These are phyloP conservation scores for Chaetothyriales sp. DNA, from an alignment of 2,329 filamentous ascomycete species.

Conservation along the genomic window DNA sequence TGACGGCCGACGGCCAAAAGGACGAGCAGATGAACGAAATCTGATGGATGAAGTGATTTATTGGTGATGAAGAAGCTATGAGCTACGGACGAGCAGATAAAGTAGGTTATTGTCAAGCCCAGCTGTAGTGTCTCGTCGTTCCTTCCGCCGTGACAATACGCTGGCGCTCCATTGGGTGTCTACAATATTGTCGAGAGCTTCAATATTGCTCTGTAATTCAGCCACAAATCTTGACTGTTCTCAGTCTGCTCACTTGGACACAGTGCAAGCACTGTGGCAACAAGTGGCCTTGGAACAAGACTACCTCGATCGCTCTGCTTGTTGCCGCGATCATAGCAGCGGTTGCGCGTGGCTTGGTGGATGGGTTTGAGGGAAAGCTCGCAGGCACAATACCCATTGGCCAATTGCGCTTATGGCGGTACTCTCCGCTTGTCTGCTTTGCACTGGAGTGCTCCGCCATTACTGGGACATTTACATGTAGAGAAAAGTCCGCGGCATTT, in stretches of 20 bases:
- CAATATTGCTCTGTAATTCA: slow-evolving; percentile 43
- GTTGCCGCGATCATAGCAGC: slow-evolving; percentile 46
- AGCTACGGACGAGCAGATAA: too few species aligned
- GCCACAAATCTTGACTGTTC: slow-evolving; percentile 40
- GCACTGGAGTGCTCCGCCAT: slow-evolving; percentile 52
- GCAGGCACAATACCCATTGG: slow-evolving; percentile 39
- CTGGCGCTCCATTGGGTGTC: slow-evolving; percentile 52
- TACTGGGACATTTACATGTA: slow-evolving; percentile 57
- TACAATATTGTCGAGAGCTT: slow-evolving; percentile 44
- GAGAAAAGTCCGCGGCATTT: slow-evolving; percentile 55
- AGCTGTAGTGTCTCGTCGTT: too few species aligned
- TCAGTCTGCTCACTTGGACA: slow-evolving; percentile 42
- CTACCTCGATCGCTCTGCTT: slow-evolving; percentile 35
- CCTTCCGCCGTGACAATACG: too few species aligned
- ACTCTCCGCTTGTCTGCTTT: slow-evolving; percentile 49
- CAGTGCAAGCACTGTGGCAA: slow-evolving; percentile 44
- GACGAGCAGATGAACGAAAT: too few species aligned
- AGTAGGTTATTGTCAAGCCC: too few species aligned
- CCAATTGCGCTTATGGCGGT: slow-evolving; percentile 54
- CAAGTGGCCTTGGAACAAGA: slow-evolving; percentile 40
- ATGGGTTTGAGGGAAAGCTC: slow-evolving; percentile 41
- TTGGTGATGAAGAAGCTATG: too few species aligned
- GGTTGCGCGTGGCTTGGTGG: slow-evolving; percentile 46
- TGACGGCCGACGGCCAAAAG: too few species aligned
- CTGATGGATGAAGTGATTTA: too few species aligned